Percentiles rank a stretch among this genome's conserved stretches.
Conservation (phyloP, 371 early-diverging fungal genomes). For the Rhizoclosmatium hyalinum region DNA sequence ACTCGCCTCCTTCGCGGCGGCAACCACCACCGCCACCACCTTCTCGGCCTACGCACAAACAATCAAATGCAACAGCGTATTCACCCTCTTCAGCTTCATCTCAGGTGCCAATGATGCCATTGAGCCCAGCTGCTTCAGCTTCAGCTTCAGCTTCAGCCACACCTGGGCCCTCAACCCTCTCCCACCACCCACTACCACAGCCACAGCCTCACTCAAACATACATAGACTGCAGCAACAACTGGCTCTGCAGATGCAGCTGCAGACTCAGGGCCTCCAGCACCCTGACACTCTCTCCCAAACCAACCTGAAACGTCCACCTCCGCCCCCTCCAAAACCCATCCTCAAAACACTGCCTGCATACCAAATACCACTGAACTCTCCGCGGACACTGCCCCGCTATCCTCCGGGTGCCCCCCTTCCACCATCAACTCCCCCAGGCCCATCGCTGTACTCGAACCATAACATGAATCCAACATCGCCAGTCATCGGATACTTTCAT, state of each 20-base stretch:
- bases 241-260: background rate
- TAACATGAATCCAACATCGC: slow-evolving; percentile 21
- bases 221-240: background rate
- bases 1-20: no score
- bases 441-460: slow-evolving; percentile 10
- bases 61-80: no score
- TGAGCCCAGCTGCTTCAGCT: background rate
- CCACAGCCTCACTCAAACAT: background rate
- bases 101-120: no score
- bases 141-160: background rate
- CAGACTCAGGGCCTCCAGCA: no score
- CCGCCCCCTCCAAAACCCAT: no score
- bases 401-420: background rate
- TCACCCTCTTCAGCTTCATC: no score
- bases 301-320: no score
- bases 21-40: no score
- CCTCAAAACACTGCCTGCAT: no score
- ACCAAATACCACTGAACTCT: background rate
- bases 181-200: background rate
- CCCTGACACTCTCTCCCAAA: no score
- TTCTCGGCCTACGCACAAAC: no score
- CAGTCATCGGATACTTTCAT: background rate
- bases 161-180: background rate
- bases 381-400: background rate
- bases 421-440: background rate